Base-by-base conservation (phyloP, 73 alveolate species). In the Urostyla sp. region DNA sequence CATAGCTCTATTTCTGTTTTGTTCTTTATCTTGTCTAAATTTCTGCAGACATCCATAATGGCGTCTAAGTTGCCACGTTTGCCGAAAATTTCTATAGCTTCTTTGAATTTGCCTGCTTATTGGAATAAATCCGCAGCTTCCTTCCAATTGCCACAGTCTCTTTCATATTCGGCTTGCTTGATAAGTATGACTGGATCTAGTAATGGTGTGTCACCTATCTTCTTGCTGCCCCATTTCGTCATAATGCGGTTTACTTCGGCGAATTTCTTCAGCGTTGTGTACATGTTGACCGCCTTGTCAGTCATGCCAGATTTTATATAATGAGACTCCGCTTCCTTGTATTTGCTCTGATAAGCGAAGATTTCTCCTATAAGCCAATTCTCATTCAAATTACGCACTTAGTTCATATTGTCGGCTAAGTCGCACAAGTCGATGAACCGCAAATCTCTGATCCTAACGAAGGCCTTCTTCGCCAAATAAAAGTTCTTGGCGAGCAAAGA, bases 31-130 rank as follows among this genome's bases (percentile, higher is more conserved):
- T 94, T 91, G 49, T 90, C 92, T 67, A 91, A 87, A 45, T 82
- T 91, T 89, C 91, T 80, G 73, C 98, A 91, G 46, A 95, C 94
- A 69, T 94, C 98, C 88, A 96, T 93, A 31, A 96, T 69, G 37
- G 87, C 73, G 54, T 96, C 99, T 53, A 96, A 86, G 54, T 80
- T 91, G 28, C 92, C 93, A 58, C 92, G 91, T 76, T 92, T 93
- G 37, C 97, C 99, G 75, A 82, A 96, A 49, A 94, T 85, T 69
- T 96, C 97, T 67, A 96, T 94, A 34, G 99, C 99, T 52, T 94
- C 91, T 40, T 90, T 93, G 63, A 74, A 91, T 31, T 82, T 86
- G 16, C 92, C 91, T 23, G 92, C 90, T 43, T 95, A 85, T 52
- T 73, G 52, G 75, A 82, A 95, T 28, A 95, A 86, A 43, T 76